Conservation (phyloP, 805 yeast genomes). For the Candida qinlingensis region DNA sequence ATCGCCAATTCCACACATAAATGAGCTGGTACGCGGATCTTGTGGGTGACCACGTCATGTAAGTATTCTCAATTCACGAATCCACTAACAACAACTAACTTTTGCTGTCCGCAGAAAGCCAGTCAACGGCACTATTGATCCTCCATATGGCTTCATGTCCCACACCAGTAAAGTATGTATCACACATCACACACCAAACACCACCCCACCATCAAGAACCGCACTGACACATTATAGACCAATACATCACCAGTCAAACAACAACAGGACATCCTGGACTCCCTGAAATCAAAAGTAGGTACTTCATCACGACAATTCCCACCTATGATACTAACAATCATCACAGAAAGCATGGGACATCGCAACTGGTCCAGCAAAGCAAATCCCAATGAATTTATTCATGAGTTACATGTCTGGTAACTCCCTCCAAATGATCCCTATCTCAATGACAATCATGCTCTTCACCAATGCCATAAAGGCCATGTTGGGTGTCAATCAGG, state of each 20-base stretch:
- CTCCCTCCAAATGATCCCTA: conserved; percentile 82
- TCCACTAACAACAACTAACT: no score
- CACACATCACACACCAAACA: not conserved
- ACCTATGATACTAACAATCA: not conserved
- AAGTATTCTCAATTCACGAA: not conserved
- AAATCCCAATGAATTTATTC: conserved; percentile 82
- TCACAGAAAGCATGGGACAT: conserved; percentile 75
- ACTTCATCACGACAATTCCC: not conserved
- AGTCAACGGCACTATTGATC: not conserved
- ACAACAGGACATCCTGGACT: not conserved
- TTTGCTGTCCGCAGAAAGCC: not conserved
- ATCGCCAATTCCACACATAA: not conserved
- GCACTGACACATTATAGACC: not conserved
- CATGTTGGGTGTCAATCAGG: conserved; percentile 47
- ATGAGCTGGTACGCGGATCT: conserved; percentile 14
- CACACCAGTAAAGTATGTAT: not conserved
- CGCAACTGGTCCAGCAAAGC: conserved; percentile 76
- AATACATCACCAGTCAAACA: not conserved
- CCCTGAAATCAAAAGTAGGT: conserved; percentile 2
- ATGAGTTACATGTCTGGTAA: conserved; percentile 95
- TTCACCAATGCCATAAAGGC: conserved; percentile 75
- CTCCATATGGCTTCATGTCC: not conserved
- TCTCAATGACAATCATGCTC: conserved; percentile 83
- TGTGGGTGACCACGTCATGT: not conserved
- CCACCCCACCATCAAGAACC: not conserved